Evolutionary conservation across 2,329 filamentous ascomycete genomes (phyloP).

Genomic region (Fusarium scirpi): DNA sequence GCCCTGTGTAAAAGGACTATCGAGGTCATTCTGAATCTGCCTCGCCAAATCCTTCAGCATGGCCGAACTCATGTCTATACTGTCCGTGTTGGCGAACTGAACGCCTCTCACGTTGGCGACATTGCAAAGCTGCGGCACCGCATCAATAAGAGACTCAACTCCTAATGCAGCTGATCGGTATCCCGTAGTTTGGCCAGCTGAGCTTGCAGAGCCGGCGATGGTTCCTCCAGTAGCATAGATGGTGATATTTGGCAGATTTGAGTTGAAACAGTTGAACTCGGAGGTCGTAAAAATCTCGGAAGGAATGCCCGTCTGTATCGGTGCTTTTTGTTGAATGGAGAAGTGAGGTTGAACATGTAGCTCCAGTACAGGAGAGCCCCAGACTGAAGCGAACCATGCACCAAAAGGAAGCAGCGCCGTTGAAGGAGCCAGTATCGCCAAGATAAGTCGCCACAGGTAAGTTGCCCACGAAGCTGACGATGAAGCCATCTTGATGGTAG

Average conservation of each 20-base stretch:
- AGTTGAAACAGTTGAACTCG: slow-evolving; percentile 45
- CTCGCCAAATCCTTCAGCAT: slow-evolving; percentile 62
- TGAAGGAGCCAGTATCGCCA: slow-evolving; percentile 43
- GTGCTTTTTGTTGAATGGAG: slow-evolving; percentile 34
- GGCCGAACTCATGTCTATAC: slow-evolving; percentile 60
- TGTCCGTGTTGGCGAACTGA: slow-evolving; percentile 64
- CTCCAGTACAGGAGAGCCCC: slow-evolving; percentile 44
- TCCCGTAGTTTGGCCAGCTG: slow-evolving; percentile 59
- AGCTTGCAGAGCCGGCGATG: slow-evolving; percentile 65
- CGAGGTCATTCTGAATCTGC: slow-evolving; percentile 62
- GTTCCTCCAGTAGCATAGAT: slow-evolving; percentile 70
- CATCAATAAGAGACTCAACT: slow-evolving; percentile 63
- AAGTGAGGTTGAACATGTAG: slow-evolving; percentile 37
- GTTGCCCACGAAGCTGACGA: slow-evolving; percentile 38
- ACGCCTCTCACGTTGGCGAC: slow-evolving; percentile 66
- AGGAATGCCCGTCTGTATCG: slow-evolving; percentile 23
- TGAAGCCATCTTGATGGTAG: slow-evolving; percentile 36
- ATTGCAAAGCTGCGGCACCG: slow-evolving; percentile 66
- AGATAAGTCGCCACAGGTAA: slow-evolving; percentile 42
- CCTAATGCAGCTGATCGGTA: slow-evolving; percentile 59
- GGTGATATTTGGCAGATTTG: slow-evolving; percentile 64
- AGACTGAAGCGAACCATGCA: slow-evolving; percentile 44
- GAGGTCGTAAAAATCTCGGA: slow-evolving; percentile 19
- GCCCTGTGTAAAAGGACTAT: slow-evolving; percentile 57
- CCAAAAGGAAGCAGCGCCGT: slow-evolving; percentile 40